Percentiles rank a stretch among this genome's conserved stretches.
These are phyloP conservation scores for Pisolithus sp. DNA, from an alignment of 768 basidiomycete genomes.

Conservation along the genomic window DNA sequence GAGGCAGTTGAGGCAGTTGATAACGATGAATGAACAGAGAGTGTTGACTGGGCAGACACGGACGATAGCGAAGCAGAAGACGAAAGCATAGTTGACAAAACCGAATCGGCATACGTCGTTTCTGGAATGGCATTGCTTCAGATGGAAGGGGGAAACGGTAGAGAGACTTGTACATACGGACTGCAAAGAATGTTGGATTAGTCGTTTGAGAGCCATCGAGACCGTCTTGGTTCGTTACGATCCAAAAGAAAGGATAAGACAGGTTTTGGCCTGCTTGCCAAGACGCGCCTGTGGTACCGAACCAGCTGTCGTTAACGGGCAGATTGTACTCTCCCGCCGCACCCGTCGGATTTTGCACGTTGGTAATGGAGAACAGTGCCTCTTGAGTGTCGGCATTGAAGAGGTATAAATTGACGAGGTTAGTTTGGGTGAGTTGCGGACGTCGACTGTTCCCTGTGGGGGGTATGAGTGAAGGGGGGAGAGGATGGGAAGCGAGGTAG, in stretches of 20 bases:
- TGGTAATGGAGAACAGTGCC: constrained; percentile 38
- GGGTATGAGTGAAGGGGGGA: constrained; percentile 9
- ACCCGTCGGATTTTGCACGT: constrained; percentile 50
- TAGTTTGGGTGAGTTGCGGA: constrained; percentile 57
- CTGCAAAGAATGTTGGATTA: constrained; percentile 70
- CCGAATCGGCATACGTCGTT: constrained; percentile 69
- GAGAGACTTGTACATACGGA: constrained; percentile 56
- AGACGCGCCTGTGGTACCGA: constrained; percentile 43
- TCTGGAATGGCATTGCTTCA: constrained; percentile 35
- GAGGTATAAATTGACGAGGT: constrained; percentile 70
- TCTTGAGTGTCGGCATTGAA: constrained; percentile 62
- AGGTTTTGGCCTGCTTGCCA: constrained; percentile 46
- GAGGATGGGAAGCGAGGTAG: constrained; percentile 7
- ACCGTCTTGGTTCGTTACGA: constrained; percentile 55
- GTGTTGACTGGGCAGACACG: constrained; percentile 29
- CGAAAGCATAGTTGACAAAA: constrained; percentile 43
- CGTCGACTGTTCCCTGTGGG: constrained; percentile 66
- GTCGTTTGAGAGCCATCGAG: constrained; percentile 56
- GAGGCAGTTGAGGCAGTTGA: constrained; percentile 30
- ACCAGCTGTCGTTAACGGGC: constrained; percentile 73
- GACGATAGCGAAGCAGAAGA: constrained; percentile 30
- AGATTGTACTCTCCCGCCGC: constrained; percentile 45
- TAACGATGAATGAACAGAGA: constrained; percentile 31
- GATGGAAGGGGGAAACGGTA: not conserved
- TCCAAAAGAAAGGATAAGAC: constrained; percentile 70